These are phyloP conservation scores for Cutaneotrichosporon sp. DNA, from an alignment of 1,284 basidiomycete genomes.

Conservation along the genomic window DNA sequence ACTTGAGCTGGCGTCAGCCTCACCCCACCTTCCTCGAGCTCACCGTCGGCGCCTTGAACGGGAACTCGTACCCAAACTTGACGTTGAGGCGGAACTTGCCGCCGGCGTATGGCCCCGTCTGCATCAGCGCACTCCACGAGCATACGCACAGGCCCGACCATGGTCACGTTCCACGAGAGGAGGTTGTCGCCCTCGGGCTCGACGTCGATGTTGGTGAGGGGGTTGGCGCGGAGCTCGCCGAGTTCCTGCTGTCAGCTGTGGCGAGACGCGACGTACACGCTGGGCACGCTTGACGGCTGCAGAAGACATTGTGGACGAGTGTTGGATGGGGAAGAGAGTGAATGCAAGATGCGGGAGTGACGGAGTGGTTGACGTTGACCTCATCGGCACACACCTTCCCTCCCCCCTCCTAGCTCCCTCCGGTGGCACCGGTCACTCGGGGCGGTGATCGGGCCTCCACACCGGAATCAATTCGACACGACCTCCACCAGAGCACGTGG, in stretches of 20 bases:
- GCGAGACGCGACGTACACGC: slow-evolving; percentile 26
- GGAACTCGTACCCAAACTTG: slow-evolving; percentile 72
- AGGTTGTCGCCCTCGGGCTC: slow-evolving; percentile 71
- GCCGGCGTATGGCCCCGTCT: slow-evolving; percentile 78
- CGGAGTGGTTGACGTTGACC: neutral
- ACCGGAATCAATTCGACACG: neutral
- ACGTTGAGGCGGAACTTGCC: slow-evolving; percentile 78
- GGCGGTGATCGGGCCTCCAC: neutral
- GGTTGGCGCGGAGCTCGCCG: slow-evolving; percentile 41
- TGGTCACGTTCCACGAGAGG: slow-evolving; percentile 72
- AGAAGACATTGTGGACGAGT: slow-evolving; percentile 30
- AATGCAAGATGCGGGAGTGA: neutral
- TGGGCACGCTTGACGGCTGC: slow-evolving; percentile 43
- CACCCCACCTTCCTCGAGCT: slow-evolving; percentile 30
- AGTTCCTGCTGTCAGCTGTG: slow-evolving; percentile 43
- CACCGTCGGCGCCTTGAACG: slow-evolving; percentile 85
- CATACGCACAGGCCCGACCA: slow-evolving; percentile 70
- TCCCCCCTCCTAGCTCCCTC: too few relatives aligned
- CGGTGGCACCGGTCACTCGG: neutral
- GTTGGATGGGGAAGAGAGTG: neutral
- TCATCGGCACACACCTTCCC: too few relatives aligned
- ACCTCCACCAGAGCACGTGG: neutral
- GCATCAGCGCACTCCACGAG: neutral
- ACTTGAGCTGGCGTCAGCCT: slow-evolving; percentile 65
- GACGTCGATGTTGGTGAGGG: slow-evolving; percentile 63